A percentile compares a stretch with the other conserved stretches of the same genome.
These are phyloP conservation scores for Deuterostichococcus epilithicus DNA, from an alignment of 139 green algal species.

Conservation along the genomic window DNA sequence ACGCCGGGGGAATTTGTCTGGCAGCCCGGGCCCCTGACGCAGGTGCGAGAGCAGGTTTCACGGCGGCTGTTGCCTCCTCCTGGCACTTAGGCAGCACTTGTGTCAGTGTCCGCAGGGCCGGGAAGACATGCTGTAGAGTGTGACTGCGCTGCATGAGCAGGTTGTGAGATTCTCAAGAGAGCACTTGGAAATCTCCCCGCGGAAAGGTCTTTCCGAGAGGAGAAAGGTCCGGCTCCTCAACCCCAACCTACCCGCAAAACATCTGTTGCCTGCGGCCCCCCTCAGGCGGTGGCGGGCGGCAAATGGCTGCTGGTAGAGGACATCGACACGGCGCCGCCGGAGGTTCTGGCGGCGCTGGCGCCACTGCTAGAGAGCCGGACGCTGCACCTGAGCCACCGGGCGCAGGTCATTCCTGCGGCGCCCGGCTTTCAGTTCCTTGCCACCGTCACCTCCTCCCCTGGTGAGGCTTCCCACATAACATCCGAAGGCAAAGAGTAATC, in stretches of 20 bases:
- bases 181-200: too few species aligned
- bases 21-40: slow-evolving; percentile 86
- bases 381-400: slow-evolving; percentile 70
- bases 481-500: too few species aligned
- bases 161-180: too few species aligned
- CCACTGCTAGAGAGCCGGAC: slow-evolving; percentile 77
- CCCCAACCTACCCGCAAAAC: too few species aligned
- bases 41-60: slow-evolving; percentile 28
- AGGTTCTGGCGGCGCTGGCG: slow-evolving; percentile 85
- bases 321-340: slow-evolving; percentile 84
- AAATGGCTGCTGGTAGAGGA: slow-evolving; percentile 95
- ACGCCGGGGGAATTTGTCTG: slow-evolving; percentile 94
- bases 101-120: too few species aligned
- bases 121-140: too few species aligned
- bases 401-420: slow-evolving; percentile 54
- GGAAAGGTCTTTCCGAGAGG: too few species aligned
- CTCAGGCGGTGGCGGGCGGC: slow-evolving; percentile 76
- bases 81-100: too few species aligned
- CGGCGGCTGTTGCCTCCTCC: too few species aligned
- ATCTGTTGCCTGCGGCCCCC: too few species aligned
- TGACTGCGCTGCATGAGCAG: too few species aligned
- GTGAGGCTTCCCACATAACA: not conserved
- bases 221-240: too few species aligned
- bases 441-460: slow-evolving; percentile 59
- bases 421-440: slow-evolving; percentile 82